phyloP scores from a whole-genome alignment of 305 asterid species.

The Fraxinus velutina region DNA sequence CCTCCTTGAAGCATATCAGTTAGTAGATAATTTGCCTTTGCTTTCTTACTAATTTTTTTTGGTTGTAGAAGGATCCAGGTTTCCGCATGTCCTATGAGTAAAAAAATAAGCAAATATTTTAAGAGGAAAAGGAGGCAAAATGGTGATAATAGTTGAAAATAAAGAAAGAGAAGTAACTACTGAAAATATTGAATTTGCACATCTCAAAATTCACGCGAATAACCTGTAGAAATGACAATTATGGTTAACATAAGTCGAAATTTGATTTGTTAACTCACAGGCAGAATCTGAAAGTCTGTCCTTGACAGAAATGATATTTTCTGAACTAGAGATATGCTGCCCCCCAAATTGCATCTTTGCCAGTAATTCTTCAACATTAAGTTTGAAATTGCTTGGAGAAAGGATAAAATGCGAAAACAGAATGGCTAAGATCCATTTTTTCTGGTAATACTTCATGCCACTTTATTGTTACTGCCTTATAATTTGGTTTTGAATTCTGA shows the following conservation, averaged over 20 bases:
- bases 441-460: constrained; percentile 26
- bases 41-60: not conserved
- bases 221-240: constrained; percentile 6
- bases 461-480: not conserved
- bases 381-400: constrained; percentile 32
- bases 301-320: constrained; percentile 35
- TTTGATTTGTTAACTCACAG: constrained; percentile 26
- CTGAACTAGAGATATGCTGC: constrained; percentile 38
- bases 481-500: constrained; percentile 17
- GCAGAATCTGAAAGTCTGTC: constrained; percentile 37
- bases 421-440: constrained; percentile 33
- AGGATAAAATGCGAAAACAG: constrained; percentile 36
- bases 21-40: not conserved
- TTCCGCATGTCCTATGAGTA: not conserved
- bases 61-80: not conserved
- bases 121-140: not conserved
- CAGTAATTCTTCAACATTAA: constrained; percentile 34
- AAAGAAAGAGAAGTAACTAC: not conserved
- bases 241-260: not conserved
- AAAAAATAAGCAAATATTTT: not conserved
- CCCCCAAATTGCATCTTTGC: constrained; percentile 40
- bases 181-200: not conserved
- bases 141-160: not conserved
- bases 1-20: not conserved
- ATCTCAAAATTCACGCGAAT: not conserved